Conservation (phyloP, 2,329 filamentous ascomycete species). For the Microcyclospora pomicola region DNA sequence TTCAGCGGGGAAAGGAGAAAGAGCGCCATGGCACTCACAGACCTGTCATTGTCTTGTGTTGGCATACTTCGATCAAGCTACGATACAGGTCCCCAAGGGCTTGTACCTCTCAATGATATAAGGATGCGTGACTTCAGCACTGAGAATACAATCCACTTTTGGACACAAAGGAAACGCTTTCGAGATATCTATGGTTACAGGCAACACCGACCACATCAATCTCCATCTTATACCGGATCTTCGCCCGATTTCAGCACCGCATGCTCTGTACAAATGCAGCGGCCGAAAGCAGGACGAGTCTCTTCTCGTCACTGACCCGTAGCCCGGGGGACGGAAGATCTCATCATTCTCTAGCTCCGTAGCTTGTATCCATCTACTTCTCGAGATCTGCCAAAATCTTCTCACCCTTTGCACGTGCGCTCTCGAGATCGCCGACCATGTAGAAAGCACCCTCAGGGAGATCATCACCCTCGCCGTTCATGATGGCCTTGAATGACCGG, state of each 20-base stretch:
- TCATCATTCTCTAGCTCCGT: not conserved
- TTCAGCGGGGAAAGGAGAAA: too few species aligned
- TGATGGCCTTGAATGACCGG: constrained; percentile 90
- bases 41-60: too few species aligned
- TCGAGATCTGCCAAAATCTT: constrained; percentile 98
- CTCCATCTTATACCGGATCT: constrained; percentile 1
- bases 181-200: constrained; percentile 12
- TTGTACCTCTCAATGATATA: too few species aligned
- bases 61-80: too few species aligned
- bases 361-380: constrained; percentile 13
- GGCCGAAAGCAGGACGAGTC: constrained; percentile 1
- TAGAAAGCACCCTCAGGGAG: constrained; percentile 91
- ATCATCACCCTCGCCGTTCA: constrained; percentile 87
- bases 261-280: constrained; percentile 6
- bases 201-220: constrained; percentile 2
- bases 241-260: not conserved
- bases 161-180: constrained; percentile 7
- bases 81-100: too few species aligned
- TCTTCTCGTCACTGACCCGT: not conserved
- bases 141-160: too few species aligned
- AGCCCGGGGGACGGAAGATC: not conserved
- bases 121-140: too few species aligned
- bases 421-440: constrained; percentile 95
- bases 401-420: constrained; percentile 91
- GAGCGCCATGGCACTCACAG: too few species aligned